A percentile compares a stretch with the other conserved stretches of the same genome.
Conservation (phyloP, 83 land plant species). For the Picea abies region DNA sequence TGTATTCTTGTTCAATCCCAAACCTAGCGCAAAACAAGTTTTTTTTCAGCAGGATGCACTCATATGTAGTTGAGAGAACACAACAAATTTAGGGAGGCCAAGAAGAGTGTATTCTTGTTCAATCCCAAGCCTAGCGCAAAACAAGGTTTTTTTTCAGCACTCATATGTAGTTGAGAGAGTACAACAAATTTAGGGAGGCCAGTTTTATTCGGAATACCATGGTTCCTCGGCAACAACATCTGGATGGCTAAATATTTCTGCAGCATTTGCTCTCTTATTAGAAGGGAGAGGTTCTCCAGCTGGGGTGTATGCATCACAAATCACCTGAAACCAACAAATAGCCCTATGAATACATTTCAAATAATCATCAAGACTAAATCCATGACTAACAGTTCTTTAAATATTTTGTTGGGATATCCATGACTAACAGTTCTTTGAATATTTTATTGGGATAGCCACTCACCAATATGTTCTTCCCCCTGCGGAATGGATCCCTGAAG, state of each 20-base stretch:
- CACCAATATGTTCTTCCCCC: constrained; percentile 57
- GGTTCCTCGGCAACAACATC: constrained; percentile 57
- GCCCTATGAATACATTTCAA: not conserved
- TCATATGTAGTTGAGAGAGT: not conserved
- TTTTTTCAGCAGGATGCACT: no score
- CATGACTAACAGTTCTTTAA: no score
- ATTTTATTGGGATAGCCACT: constrained; percentile 5
- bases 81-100: not conserved
- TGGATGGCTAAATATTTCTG: constrained; percentile 58
- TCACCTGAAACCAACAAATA: constrained; percentile 39
- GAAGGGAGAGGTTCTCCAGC: constrained; percentile 63
- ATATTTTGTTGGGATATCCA: no score
- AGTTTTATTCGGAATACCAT: constrained; percentile 33
- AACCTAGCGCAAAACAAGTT: constrained; percentile 21
- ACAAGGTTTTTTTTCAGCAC: not conserved
- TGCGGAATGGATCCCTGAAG: constrained; percentile 59
- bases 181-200: not conserved
- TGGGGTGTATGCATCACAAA: constrained; percentile 68
- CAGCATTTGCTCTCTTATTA: constrained; percentile 53
- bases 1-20: constrained; percentile 58
- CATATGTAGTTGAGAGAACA: not conserved
- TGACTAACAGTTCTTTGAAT: not conserved
- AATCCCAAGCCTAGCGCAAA: constrained; percentile 44
- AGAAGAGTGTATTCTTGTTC: constrained; percentile 69
- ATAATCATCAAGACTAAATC: not conserved